Base-by-base conservation (phyloP, 345 rosid genomes). In the Cardamine occulta region DNA sequence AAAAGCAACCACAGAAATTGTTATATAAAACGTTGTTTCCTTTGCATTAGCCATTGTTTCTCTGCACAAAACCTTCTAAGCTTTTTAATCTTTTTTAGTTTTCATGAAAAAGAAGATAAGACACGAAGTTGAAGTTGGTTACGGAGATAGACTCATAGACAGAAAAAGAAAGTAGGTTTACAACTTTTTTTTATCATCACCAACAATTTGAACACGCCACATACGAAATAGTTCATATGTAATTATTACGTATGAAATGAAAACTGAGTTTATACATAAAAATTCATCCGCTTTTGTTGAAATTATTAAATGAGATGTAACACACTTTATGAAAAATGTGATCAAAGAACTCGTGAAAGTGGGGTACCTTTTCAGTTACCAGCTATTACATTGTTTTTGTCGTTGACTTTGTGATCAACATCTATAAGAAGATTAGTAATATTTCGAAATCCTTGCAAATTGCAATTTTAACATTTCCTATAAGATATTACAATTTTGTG, bases 1-100 rank as follows among this genome's bases (percentile, higher is more conserved):
- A 68, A 91, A 89, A 70, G 80, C 88, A 56, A 89, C 58, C 70
- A 83, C 79, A 79, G 87, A 81, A 66, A 86, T 51, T 72, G 94
- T 84, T 82, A 91, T 82, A 78, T 86, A 93, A 59, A 89, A 66
- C 2, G 84, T 87, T 68, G 86, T 57, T 21, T 69, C 64, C 69
- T 74, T 79, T 56, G 86, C 66, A 66, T 84, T 83, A 15, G 67
- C 86, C 96, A 93, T 93, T 60, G 74, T 74, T 67, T 45, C 70
- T 69, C 70, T 61, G 17, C 62, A 75, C 23, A 56, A 57, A 74
- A 6, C 58, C 23, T 49, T 66, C 8, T 4, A 29, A 55, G 44
- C 3, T 19, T 11, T 5, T 37, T 4, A 26, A 34, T 34, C 2
- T 4, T 42, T 42, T 44, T 44, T 10, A 44, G 17, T 44, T 71